Evolutionary conservation across 192 early-diverging fungal genomes (phyloP), one percentile per base, ranked within the genome.

Genomic region (Entomortierella lignicola): DNA sequence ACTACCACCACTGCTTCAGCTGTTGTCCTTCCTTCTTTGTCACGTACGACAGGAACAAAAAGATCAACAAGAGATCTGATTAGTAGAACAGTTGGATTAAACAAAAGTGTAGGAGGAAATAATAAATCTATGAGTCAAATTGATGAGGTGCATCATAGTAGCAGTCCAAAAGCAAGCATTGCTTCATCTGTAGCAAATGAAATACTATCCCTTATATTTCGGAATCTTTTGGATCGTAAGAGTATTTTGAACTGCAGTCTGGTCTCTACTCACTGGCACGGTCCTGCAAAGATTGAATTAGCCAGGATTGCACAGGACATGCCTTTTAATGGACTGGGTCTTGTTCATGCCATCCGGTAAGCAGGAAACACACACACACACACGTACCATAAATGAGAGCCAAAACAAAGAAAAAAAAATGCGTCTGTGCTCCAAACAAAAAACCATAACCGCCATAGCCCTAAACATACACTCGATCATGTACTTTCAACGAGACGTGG

Each of bases 301-400:
- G 62, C 26, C 25, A 31, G 69, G 31, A 64, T 69, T 8, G 30
- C 51, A 1, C 65, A 67, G 48, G 60, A 73, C 10, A 66, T 69
- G 69, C 80, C 80, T 2, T 68, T 69, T 37, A 73, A 69, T 31
- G 77, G 77, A 1, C 59, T 55, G 20, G 77, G 77, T 0, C 55
- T 81, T 39, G 58, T 81, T 6, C 69, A 72, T 53, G 77, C 77
- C 15, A 70, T 80, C 26, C 57, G 77, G 77, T 80, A 71, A 48
- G 13, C 13, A 42, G 13, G 13, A 10, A 63, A 21, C n/a, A n/a
- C n/a, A n/a, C n/a, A n/a, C n/a, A n/a, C n/a, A n/a, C n/a, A n/a
- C n/a, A n/a, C n/a, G n/a, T n/a, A n/a, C n/a, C n/a, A 44, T 41
- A 52, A 52, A 21, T 17, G 7, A 54, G 26, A 54, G 15, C 8